Base-by-base conservation (phyloP, 2,329 filamentous ascomycete species). In the Aspergillus pseudotamarii region DNA sequence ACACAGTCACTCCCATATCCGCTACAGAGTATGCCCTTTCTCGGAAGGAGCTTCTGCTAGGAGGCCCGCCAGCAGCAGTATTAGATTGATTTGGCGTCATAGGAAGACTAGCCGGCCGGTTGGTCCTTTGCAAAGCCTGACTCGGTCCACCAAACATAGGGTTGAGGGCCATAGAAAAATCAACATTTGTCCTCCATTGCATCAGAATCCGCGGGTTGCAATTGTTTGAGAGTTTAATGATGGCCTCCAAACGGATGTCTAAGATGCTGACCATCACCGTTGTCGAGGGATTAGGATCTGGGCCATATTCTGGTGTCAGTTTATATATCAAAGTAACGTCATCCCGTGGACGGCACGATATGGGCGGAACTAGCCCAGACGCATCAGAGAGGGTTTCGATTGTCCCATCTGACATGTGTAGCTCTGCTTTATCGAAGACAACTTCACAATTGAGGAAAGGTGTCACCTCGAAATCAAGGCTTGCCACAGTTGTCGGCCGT, bases 251-350 rank as follows among this genome's bases (percentile, higher is more conserved):
- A 4, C 76, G 78, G 53, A 88, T 80, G 6, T 82, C 81, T 43
- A 87, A 71, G 9, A 71, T 70, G 63, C 78, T 78, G 50, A 78
- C 74, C 66, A 76, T 71, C 30, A 75, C 75, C 5, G 76, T 80
- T 61, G 69, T 78, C 11, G 79, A 74, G 14, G 72, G 71, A 60
- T 74, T 77, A 19, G 73, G 69, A 59, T 78, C 76, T 3, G 74
- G 68, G 2, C 73, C 75, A 51, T 77, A 74, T 45, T 75, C 73
- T 11, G 80, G 80, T 1, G 76, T 79, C 32, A 86, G 76, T 68
- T 82, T 85, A 72, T 87, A 88, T 23, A 88, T 74, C 57, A 87
- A 76, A 0, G 85, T 85, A n/a, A 86, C 72, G 68, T 87, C 84
- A 61, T 88, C 86, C 61, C 84, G 81, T 14, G 85, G 83, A 16